Base-by-base conservation (phyloP, 306 rosid species). In the Astragalus glycyphyllos region DNA sequence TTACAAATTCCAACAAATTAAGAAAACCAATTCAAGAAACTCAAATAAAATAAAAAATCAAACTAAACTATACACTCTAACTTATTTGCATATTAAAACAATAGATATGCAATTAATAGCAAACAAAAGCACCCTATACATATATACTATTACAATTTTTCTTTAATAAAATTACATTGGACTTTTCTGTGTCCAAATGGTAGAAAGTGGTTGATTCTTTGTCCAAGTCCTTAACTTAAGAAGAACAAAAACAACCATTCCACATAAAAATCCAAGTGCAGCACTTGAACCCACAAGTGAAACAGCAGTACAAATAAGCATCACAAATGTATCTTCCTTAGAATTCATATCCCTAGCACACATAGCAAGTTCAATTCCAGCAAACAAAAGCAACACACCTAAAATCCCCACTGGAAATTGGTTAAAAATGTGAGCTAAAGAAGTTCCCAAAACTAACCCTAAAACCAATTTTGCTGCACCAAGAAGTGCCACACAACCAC, bases 271-370 rank as follows among this genome's bases (percentile, higher is more conserved):
- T 0, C 81, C 81, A 59, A 77, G 81, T 7, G 81, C 81, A 7
- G 81, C 81, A 69, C 81, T 77, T 50, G 81, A 77, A 0, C 81
- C 81, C 17, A 77, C 76, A 44, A 77, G 17, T 3, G 81, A 77
- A 60, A 77, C 81, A 15, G 81, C 65, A 50, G 81, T 68, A 9
- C 63, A 48, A 49, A 76, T 40, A 59, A 76, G 75, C 51, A 35
- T 46, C 7, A 76, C 75, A 77, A 77, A 77, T 1, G 76, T 40
- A 69, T 77, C 81, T 69, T 77, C 81, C 9, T 69, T 77, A 0
- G 50, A 26, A 51, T 77, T 75, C 79, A 75, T 75, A 65, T 75
- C 79, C 58, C 74, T 75, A 23, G 23, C 45, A 41, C 80, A 75
- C 80, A 75, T 75, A 4, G 80, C 80, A 10, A 75, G 42, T 75